These are phyloP conservation scores for Monosporascus sp. DNA, from an alignment of 2,329 filamentous ascomycete species.

Conservation along the genomic window DNA sequence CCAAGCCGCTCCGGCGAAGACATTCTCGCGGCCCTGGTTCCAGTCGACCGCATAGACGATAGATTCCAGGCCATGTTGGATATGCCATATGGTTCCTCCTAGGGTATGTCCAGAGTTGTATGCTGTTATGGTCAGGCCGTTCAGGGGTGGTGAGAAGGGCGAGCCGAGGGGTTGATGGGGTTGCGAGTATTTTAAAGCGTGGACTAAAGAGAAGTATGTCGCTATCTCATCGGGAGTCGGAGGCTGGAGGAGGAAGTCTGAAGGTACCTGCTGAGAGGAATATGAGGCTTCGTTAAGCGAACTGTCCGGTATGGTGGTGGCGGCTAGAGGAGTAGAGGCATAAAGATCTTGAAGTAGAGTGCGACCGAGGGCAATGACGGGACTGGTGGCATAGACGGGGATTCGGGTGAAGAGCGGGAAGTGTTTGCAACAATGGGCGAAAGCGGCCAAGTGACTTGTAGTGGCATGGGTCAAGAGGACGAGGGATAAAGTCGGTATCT, in stretches of 20 bases:
- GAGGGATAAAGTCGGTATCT: conserved; percentile 85
- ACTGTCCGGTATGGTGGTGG: conserved; percentile 71
- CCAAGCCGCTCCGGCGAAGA: conserved; percentile 90
- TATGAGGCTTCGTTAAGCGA: conserved; percentile 64
- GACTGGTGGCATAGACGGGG: conserved; percentile 88
- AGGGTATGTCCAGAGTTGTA: conserved; percentile 96
- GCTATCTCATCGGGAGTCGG: conserved; percentile 87
- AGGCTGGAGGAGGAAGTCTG: conserved; percentile 59
- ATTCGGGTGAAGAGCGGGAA: conserved; percentile 88
- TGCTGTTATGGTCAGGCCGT: conserved; percentile 89
- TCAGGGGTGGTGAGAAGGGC: conserved; percentile 81
- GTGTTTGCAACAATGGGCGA: conserved; percentile 95
- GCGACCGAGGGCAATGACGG: conserved; percentile 87
- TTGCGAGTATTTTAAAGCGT: conserved; percentile 93
- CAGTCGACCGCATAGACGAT: conserved; percentile 97
- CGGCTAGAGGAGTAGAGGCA: conserved; percentile 79
- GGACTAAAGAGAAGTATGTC: conserved; percentile 84
- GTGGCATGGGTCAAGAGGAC: conserved; percentile 95
- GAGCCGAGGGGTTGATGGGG: conserved; percentile 86
- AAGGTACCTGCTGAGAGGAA: conserved; percentile 44
- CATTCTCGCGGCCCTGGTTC: conserved; percentile 96
- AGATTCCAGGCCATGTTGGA: conserved; percentile 92
- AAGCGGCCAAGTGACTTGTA: conserved; percentile 84
- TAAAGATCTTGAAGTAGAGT: conserved; percentile 91
- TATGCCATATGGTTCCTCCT: conserved; percentile 97